Percentiles rank a stretch among this genome's conserved stretches.
Conservation (phyloP, 177 flowering plant genomes). For the Vitis hybrid region DNA sequence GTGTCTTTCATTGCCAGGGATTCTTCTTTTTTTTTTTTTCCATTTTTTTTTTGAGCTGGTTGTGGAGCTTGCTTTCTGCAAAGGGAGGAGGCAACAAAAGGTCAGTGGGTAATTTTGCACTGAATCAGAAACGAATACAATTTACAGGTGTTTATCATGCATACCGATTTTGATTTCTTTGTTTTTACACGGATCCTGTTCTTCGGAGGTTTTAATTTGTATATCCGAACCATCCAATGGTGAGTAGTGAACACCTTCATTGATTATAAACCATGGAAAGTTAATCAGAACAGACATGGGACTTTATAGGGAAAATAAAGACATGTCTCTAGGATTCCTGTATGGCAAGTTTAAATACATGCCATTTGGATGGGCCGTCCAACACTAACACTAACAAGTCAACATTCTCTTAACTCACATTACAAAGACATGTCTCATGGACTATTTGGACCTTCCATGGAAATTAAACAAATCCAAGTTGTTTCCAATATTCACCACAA, state of each 20-base stretch:
- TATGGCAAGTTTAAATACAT: no score
- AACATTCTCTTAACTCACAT: no score
- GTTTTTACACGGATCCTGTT: conserved; percentile 82
- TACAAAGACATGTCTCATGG: no score
- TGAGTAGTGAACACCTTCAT: conserved; percentile 91
- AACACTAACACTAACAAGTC: no score
- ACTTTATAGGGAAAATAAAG: no score
- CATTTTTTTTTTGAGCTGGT: conserved; percentile 36
- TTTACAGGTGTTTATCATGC: conserved; percentile 2
- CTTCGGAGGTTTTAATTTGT: conserved; percentile 81
- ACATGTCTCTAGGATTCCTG: no score
- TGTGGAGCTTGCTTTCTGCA: conserved; percentile 57
- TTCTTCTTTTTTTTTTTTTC: conserved; percentile 56
- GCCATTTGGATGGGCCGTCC: no score
- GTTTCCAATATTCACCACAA: no score
- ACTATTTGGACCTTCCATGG: no score
- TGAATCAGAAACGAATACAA: no score
- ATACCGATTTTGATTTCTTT: conserved; percentile 81
- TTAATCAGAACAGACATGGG: no score
- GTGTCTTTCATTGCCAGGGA: conserved; percentile 52
- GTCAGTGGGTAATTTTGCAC: not conserved
- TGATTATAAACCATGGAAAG: not conserved
- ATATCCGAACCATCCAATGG: conserved; percentile 98
- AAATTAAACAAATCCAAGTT: no score
- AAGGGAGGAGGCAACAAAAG: not conserved